Evolutionary conservation across 2,329 filamentous ascomycete species (phyloP), one percentile per base, ranked within the genome.

Genomic region (Macroventuria anomochaeta): DNA sequence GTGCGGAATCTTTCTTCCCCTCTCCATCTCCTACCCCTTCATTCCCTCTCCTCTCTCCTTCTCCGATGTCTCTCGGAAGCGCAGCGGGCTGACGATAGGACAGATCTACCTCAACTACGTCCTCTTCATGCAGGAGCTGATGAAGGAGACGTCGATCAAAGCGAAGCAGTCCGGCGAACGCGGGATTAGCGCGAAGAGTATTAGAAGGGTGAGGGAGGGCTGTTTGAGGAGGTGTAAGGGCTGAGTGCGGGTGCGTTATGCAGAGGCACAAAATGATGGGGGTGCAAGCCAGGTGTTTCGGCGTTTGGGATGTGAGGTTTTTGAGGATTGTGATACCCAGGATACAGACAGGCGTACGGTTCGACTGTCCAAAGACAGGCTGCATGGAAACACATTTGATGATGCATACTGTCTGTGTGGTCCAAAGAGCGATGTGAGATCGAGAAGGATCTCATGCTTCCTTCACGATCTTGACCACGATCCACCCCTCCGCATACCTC

Each of bases 91-190:
- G 47, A 49, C 36, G 6, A 41, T 28, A 11, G 6, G 13, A 10
- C 62, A 95, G 91, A 88, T 96, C 58, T 96, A 90, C 67, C 81
- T 96, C 53, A 87, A 95, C 69, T 96, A 96, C 61, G 84, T 90
- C 60, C 80, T 95, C 1, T 96, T 96, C 64, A 88, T 96, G 68
- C 81, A 86, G 72, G 81, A 84, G 82, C 79, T 96, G 46, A 83
- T 96, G 73, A 91, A 89, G 62, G 91, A 95, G 76, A 88, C 91
- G 0, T 82, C 84, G 2, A 93, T 93, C 57, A 84, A 87, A 65
- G 86, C 89, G 42, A 91, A 90, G 68, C 85, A 88, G 70, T 80
- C 84, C 11, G 88, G 89, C 18, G 90, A 95, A 70, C 85, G 85
- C 63, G 84, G 84, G 4, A 80, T 96, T 52, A 88, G 88, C n/a